phyloP scores from a whole-genome alignment of 805 yeast species.

The Candida takata region DNA sequence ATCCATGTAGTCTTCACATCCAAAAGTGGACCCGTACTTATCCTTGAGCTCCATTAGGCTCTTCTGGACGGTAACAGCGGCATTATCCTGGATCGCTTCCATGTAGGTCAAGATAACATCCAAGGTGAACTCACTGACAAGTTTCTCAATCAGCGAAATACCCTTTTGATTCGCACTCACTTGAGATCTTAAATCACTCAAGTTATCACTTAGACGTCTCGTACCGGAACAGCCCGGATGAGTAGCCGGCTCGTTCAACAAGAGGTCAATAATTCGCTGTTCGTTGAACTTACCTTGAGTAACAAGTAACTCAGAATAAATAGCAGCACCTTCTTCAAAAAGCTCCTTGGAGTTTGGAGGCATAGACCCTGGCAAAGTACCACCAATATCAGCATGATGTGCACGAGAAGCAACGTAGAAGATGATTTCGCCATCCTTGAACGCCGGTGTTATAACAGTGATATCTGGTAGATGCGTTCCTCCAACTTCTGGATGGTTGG shows the following conservation, averaged over 20 bases:
- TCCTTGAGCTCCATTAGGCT: conserved; percentile 39
- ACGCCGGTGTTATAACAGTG: conserved; percentile 88
- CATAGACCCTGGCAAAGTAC: conserved; percentile 87
- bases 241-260: conserved; percentile 69
- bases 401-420: conserved; percentile 93
- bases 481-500: conserved; percentile 80
- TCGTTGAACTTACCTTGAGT: conserved; percentile 69
- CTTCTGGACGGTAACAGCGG: conserved; percentile 60
- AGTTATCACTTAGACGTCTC: conserved; percentile 73
- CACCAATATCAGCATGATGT: conserved; percentile 96
- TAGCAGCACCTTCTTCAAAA: conserved; percentile 89
- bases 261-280: conserved; percentile 50
- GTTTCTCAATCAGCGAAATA: conserved; percentile 50
- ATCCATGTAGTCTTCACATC: conserved; percentile 65
- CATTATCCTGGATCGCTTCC: conserved; percentile 77
- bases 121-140: conserved; percentile 58
- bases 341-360: conserved; percentile 84
- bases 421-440: conserved; percentile 50
- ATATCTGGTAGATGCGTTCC: conserved; percentile 88
- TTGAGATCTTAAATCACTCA: conserved; percentile 80
- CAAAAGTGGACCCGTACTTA: conserved; percentile 35
- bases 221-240: conserved; percentile 88
- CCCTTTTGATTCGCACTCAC: conserved; percentile 88
- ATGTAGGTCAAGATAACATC: conserved; percentile 61
- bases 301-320: conserved; percentile 70